Evolutionary conservation across 1,284 basidiomycete genomes (phyloP).

Genomic region (Bjerkandera adusta): DNA sequence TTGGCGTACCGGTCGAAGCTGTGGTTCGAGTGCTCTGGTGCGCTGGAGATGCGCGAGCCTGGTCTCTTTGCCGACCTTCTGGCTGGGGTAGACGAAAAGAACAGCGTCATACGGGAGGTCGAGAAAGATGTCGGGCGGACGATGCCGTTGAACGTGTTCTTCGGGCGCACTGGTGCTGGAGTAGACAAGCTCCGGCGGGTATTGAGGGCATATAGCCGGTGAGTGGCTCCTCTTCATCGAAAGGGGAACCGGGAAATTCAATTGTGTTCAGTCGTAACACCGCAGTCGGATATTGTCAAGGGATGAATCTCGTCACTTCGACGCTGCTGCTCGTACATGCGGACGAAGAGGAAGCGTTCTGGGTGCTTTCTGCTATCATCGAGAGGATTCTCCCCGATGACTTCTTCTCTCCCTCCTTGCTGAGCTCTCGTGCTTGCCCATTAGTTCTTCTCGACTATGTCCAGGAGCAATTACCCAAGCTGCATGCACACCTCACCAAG

Average conservation of each 20-base stretch:
- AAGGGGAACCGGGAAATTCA: conserved; percentile 5
- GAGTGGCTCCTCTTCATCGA: conserved; percentile 31
- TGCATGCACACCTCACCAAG: conserved; percentile 73
- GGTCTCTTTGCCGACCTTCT: conserved; percentile 89
- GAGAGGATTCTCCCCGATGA: conserved; percentile 82
- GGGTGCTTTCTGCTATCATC: conserved; percentile 89
- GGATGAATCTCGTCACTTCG: conserved; percentile 95
- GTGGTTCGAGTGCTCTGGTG: conserved; percentile 92
- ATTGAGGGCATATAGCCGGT: conserved; percentile 90
- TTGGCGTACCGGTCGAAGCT: conserved; percentile 85
- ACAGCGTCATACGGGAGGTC: conserved; percentile 76
- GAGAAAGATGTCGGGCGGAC: conserved; percentile 94
- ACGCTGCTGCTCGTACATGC: conserved; percentile 91
- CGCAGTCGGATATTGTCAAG: conserved; percentile 85
- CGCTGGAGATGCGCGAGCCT: conserved; percentile 88
- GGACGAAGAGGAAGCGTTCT: conserved; percentile 96
- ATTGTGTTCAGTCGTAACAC: conserved; percentile 65
- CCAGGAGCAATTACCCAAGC: conserved; percentile 71
- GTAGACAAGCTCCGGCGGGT: conserved; percentile 90
- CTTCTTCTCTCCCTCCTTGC: conserved; percentile 80
- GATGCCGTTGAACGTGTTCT: conserved; percentile 96
- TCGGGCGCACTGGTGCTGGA: conserved; percentile 92
- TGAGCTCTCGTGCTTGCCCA: conserved; percentile 93
- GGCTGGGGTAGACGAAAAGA: conserved; percentile 49
- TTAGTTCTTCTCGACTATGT: conserved; percentile 89